Evolutionary conservation across 116 monocot species (phyloP).

Genomic region (Iris pallida): DNA sequence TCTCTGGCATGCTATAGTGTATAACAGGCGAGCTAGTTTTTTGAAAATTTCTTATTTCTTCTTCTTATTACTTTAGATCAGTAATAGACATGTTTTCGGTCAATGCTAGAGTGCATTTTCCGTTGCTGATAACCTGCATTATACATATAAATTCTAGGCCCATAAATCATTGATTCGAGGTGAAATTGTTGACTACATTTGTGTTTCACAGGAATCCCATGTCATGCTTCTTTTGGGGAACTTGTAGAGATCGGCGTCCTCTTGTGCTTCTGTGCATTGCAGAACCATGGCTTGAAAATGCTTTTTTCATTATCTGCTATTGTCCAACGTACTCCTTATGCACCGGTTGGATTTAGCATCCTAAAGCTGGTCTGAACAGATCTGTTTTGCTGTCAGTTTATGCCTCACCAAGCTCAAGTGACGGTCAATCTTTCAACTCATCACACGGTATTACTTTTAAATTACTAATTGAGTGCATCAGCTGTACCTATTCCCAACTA

Average conservation of each 20-base stretch:
- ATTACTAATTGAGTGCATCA: no score
- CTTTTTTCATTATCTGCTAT: conserved; percentile 83
- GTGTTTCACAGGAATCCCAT: conserved; percentile 47
- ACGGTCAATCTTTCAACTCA: conserved; percentile 21
- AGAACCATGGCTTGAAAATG: conserved; percentile 87
- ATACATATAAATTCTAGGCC: no score
- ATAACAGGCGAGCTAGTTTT: no score
- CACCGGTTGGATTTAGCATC: conserved; percentile 90
- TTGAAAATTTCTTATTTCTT: no score
- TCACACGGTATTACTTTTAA: conserved; percentile 47
- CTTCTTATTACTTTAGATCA: no score
- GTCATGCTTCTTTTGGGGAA: conserved; percentile 48
- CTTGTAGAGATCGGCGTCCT: conserved; percentile 70
- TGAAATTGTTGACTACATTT: neutral
- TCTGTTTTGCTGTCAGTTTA: conserved; percentile 88
- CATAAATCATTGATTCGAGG: no score
- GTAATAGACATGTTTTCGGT: no score
- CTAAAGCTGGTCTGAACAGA: conserved; percentile 82
- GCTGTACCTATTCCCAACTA: neutral
- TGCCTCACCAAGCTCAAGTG: conserved; percentile 48
- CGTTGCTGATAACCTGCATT: no score
- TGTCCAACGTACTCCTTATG: conserved; percentile 62
- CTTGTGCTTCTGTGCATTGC: conserved; percentile 87
- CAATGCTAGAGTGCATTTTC: no score
- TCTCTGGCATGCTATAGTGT: no score